Base-by-base conservation (phyloP, 2,329 filamentous ascomycete species). In the Fusarium miscanthi region DNA sequence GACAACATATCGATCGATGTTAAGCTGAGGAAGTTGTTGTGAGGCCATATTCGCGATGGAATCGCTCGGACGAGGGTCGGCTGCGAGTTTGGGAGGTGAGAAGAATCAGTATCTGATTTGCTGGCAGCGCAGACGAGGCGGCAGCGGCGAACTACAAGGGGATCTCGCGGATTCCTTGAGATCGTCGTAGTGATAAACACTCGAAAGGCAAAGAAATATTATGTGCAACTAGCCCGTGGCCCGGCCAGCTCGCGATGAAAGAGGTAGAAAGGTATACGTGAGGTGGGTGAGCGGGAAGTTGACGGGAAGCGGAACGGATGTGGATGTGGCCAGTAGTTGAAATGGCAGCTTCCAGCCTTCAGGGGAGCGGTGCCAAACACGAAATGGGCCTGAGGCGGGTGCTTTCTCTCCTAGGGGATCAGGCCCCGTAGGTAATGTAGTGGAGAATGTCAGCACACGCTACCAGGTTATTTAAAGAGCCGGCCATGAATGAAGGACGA, bases 1-100 rank as follows among this genome's bases (percentile, higher is more conserved):
- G 80, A 99, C 94, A 75, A 98, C 93, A 85, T 97, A 99, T 83
- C 95, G 93, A 86, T 99, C 96, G 84, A 97, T 90, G 85, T 92
- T 92, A 77, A 91, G 88, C 77, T 90, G 89, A 56, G 86, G 87
- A 60, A 79, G 72, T 73, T 81, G 81, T 76, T 83, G 82, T 62
- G 82, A 78, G 76, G 82, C 78, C 82, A 83, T 84, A 77, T 74
- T 80, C 74, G 75, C 70, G 66, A 69, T 63, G 68, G 70, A 63
- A 72, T 75, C 66, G 73, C 57, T 73, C 63, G 71, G 71, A 69
- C 64, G 70, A 72, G 72, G 62, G 66, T 71, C 72, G 69, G 73
- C 66, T 66, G 60, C 64, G 67, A 52, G 38, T 57, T 52, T 41
- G 62, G 58, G 58, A 74, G 74, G 71, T 72, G 67, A 72, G 73